phyloP scores from a whole-genome alignment of 257 asterid species.

The Ehretia macrophylla region DNA sequence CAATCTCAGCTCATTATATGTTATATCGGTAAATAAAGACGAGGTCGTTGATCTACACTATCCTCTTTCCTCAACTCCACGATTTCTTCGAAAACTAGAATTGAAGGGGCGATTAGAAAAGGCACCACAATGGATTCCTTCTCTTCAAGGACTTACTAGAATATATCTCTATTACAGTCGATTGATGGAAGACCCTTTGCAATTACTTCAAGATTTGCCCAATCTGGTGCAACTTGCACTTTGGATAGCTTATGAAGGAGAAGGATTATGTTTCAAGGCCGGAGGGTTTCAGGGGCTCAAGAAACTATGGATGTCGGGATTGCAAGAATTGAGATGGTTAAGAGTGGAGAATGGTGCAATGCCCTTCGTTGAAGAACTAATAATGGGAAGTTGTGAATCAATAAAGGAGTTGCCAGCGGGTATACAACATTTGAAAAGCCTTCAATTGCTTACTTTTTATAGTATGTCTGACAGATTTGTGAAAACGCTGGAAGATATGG shows the following conservation, averaged over 20 bases:
- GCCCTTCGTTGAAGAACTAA: slow-evolving; percentile 25
- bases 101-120: slow-evolving; percentile 20
- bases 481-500: background rate
- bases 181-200: slow-evolving; percentile 18
- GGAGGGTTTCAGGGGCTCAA: slow-evolving; percentile 30
- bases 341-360: slow-evolving; percentile 25
- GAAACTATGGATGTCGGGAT: slow-evolving; percentile 8
- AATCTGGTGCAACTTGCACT: slow-evolving; percentile 15
- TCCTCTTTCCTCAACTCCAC: slow-evolving; percentile 3
- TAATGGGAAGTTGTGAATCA: background rate
- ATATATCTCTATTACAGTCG: slow-evolving; percentile 8
- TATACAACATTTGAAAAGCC: slow-evolving; percentile 8
- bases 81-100: slow-evolving; percentile 5
- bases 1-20: slow-evolving; percentile 11
- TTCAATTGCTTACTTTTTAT: background rate
- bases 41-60: background rate
- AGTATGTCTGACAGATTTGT: background rate
- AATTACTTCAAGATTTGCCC: slow-evolving; percentile 30
- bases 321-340: slow-evolving; percentile 15
- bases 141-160: slow-evolving; percentile 16
- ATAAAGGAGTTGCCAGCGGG: slow-evolving; percentile 3
- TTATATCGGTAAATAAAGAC: background rate
- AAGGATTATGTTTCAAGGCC: slow-evolving; percentile 19
- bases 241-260: slow-evolving; percentile 20
- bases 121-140: slow-evolving; percentile 24